phyloP scores from a whole-genome alignment of 2,329 filamentous ascomycete species.

The Xylariaceae sp. region DNA sequence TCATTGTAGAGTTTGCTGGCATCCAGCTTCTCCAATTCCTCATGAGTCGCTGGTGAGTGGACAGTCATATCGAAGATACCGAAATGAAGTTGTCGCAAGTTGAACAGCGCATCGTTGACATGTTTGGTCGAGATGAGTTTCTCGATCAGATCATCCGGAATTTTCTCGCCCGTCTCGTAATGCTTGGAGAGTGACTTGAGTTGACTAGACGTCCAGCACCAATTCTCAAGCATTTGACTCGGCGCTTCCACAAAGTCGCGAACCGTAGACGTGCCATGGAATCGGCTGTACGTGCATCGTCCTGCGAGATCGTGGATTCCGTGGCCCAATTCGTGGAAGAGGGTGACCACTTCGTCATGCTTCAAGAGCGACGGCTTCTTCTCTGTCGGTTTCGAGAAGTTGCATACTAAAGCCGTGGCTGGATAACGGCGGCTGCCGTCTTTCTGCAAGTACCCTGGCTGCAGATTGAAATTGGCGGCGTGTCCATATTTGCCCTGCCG shows the following conservation, averaged over 20 bases:
- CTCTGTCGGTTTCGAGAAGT: slow-evolving; percentile 76
- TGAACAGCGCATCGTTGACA: slow-evolving; percentile 77
- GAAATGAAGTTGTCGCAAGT: slow-evolving; percentile 75
- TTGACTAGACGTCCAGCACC: slow-evolving; percentile 68
- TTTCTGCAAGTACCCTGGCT: slow-evolving; percentile 65
- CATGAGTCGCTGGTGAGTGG: slow-evolving; percentile 68
- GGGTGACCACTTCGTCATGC: slow-evolving; percentile 77
- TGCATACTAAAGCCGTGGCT: slow-evolving; percentile 78
- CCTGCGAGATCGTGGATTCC: slow-evolving; percentile 69
- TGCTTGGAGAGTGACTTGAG: slow-evolving; percentile 68
- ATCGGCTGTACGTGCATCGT: slow-evolving; percentile 60
- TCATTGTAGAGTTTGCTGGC: slow-evolving; percentile 68
- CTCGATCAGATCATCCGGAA: slow-evolving; percentile 71
- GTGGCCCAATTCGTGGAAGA: slow-evolving; percentile 76
- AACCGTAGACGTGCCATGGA: slow-evolving; percentile 66
- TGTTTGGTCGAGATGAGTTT: slow-evolving; percentile 76
- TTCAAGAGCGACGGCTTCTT: slow-evolving; percentile 77
- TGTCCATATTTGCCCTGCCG: slow-evolving; percentile 81
- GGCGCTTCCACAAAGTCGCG: slow-evolving; percentile 71
- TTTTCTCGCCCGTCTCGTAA: slow-evolving; percentile 66
- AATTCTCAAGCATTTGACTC: slow-evolving; percentile 73
- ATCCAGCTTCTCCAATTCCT: slow-evolving; percentile 64
- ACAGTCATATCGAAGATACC: slow-evolving; percentile 83
- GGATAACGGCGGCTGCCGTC: slow-evolving; percentile 73
- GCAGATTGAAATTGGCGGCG: slow-evolving; percentile 79